phyloP scores from a whole-genome alignment of 306 rosid genomes.

The Arachis hypogaea region DNA sequence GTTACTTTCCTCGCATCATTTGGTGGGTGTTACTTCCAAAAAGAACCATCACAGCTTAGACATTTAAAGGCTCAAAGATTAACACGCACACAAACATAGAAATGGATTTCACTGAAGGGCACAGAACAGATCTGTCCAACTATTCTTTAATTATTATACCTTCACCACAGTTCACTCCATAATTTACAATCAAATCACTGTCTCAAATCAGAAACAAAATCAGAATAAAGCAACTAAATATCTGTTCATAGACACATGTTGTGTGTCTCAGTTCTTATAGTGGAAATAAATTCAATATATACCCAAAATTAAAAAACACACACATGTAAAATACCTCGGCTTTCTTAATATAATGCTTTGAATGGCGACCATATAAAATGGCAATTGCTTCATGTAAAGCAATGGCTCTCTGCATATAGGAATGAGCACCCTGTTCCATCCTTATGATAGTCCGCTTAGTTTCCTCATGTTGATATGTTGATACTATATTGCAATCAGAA shows the following conservation, averaged over 20 bases:
- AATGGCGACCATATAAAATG: slow-evolving; percentile 67
- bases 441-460: slow-evolving; percentile 73
- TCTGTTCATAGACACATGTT: neutral
- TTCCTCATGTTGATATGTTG: slow-evolving; percentile 67
- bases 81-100: neutral
- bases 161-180: slow-evolving; percentile 28
- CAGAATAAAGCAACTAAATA: slow-evolving; percentile 24
- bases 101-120: slow-evolving; percentile 1
- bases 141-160: slow-evolving; percentile 17
- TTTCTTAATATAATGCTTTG: slow-evolving; percentile 84
- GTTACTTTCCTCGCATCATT: too few species aligned
- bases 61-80: neutral
- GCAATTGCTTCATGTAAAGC: slow-evolving; percentile 90
- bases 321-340: slow-evolving; percentile 66
- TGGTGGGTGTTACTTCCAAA: too few species aligned
- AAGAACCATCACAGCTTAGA: too few species aligned
- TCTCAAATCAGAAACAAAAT: slow-evolving; percentile 27
- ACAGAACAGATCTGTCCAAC: slow-evolving; percentile 18
- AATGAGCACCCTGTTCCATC: slow-evolving; percentile 83
- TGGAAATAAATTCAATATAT: neutral
- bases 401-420: slow-evolving; percentile 78
- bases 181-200: slow-evolving; percentile 29
- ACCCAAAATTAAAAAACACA: neutral
- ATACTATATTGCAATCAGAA: slow-evolving; percentile 54
- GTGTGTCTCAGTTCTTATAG: neutral